Percentiles rank a stretch among this genome's conserved stretches.
These are phyloP conservation scores for Fusarium algeriense DNA, from an alignment of 2,329 filamentous ascomycete species.

Conservation along the genomic window DNA sequence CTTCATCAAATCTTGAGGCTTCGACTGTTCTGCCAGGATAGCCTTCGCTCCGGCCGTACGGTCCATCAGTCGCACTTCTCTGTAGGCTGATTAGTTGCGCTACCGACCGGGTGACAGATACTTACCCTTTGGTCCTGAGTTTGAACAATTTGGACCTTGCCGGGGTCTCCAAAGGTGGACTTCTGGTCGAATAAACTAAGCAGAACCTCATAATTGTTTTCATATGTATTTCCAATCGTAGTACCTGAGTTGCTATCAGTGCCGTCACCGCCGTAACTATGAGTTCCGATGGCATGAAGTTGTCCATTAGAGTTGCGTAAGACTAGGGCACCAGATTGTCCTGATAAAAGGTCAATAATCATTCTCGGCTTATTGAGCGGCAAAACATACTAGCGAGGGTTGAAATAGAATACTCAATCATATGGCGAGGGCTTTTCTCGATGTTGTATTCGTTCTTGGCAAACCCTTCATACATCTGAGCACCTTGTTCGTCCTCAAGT, in stretches of 20 bases:
- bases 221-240: slow-evolving; percentile 37
- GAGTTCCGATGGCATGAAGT: slow-evolving; percentile 45
- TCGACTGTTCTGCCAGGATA: not conserved
- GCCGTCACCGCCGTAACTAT: slow-evolving; percentile 44
- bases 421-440: slow-evolving; percentile 28
- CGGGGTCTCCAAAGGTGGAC: not conserved
- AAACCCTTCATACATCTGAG: slow-evolving; percentile 52
- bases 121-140: not conserved
- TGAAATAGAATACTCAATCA: slow-evolving; percentile 50
- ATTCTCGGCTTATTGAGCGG: rapidly evolving
- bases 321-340: slow-evolving; percentile 48
- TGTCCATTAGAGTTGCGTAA: slow-evolving; percentile 22
- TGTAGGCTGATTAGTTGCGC: not conserved
- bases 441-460: slow-evolving; percentile 42
- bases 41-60: not conserved
- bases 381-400: slow-evolving; percentile 43
- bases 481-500: slow-evolving; percentile 45
- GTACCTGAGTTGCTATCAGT: slow-evolving; percentile 45
- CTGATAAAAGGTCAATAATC: slow-evolving; percentile 11
- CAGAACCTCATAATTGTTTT: slow-evolving; percentile 41
- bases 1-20: not conserved
- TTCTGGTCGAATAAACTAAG: slow-evolving; percentile 22
- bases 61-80: not conserved
- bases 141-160: not conserved
- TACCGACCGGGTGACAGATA: not conserved